phyloP scores from a whole-genome alignment of 306 rosid genomes.

The Prunus mira region DNA sequence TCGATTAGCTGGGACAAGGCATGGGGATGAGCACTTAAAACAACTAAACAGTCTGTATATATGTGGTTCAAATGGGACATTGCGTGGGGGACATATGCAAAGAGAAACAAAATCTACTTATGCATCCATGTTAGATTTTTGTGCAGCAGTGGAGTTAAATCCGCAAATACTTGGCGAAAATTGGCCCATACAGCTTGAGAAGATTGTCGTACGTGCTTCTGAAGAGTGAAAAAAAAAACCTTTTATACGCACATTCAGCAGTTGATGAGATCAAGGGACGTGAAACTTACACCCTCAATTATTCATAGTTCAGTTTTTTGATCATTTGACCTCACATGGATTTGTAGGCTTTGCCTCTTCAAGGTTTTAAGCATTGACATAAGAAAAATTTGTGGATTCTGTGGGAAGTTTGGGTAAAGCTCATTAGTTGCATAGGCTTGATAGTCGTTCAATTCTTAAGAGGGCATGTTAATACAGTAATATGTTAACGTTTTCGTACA shows the following conservation, averaged over 20 bases:
- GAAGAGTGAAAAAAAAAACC: constrained; percentile 56
- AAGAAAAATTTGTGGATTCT: constrained; percentile 37
- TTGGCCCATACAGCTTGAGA: constrained; percentile 84
- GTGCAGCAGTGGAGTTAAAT: constrained; percentile 66
- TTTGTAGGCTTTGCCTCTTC: constrained; percentile 21
- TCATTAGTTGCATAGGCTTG: constrained; percentile 41
- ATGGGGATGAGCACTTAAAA: constrained; percentile 28
- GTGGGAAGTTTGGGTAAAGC: constrained; percentile 20
- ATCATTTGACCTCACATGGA: constrained; percentile 30
- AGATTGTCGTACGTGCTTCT: constrained; percentile 54
- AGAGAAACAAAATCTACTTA: constrained; percentile 30
- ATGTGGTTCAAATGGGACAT: constrained; percentile 33
- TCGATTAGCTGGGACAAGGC: constrained; percentile 53
- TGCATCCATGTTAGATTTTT: constrained; percentile 61
- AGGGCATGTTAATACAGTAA: constrained; percentile 39
- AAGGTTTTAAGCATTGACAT: constrained; percentile 26
- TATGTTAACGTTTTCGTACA: constrained; percentile 38
- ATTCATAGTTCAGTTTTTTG: constrained; percentile 32
- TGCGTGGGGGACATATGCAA: constrained; percentile 37
- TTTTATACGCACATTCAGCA: constrained; percentile 3
- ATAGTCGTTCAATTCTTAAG: constrained; percentile 35
- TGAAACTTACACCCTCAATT: constrained; percentile 29
- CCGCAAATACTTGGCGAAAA: constrained; percentile 78
- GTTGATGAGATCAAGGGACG: constrained; percentile 18
- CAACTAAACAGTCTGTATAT: constrained; percentile 15